Evolutionary conservation across 768 basidiomycete species (phyloP).

Genomic region (Sutorius australiensis): DNA sequence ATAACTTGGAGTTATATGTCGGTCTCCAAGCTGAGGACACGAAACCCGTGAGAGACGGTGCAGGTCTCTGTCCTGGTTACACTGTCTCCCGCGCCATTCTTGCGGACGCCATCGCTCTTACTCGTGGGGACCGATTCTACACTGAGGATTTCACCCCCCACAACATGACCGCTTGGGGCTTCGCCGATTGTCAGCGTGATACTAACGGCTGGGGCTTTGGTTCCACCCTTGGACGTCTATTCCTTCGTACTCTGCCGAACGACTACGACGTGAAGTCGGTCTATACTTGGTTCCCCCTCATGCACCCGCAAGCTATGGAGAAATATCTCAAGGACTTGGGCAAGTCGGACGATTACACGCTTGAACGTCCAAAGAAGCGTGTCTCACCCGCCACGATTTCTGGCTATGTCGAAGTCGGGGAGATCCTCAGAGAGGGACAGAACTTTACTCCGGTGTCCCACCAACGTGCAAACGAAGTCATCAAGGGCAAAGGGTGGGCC

Average conservation of each 20-base stretch:
- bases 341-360: constrained; percentile 50
- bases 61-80: constrained; percentile 84
- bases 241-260: constrained; percentile 70
- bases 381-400: constrained; percentile 32
- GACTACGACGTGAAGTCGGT: constrained; percentile 65
- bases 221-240: constrained; percentile 61
- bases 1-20: constrained; percentile 77
- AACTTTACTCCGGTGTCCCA: constrained; percentile 49
- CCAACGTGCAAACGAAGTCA: constrained; percentile 47
- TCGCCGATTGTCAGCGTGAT: constrained; percentile 77
- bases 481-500: constrained; percentile 57
- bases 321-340: constrained; percentile 53
- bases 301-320: constrained; percentile 73
- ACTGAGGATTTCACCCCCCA: constrained; percentile 78
- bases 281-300: constrained; percentile 87
- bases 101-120: constrained; percentile 81
- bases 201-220: constrained; percentile 70
- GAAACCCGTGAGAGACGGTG: constrained; percentile 71
- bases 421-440: constrained; percentile 46
- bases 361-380: constrained; percentile 43
- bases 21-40: constrained; percentile 76
- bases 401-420: constrained; percentile 48
- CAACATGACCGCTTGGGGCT: constrained; percentile 83
- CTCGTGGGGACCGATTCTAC: constrained; percentile 79
- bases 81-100: constrained; percentile 85